Evolutionary conservation across 495 filamentous ascomycete genomes (phyloP).

Genomic region (Glarea lozoyensis): DNA sequence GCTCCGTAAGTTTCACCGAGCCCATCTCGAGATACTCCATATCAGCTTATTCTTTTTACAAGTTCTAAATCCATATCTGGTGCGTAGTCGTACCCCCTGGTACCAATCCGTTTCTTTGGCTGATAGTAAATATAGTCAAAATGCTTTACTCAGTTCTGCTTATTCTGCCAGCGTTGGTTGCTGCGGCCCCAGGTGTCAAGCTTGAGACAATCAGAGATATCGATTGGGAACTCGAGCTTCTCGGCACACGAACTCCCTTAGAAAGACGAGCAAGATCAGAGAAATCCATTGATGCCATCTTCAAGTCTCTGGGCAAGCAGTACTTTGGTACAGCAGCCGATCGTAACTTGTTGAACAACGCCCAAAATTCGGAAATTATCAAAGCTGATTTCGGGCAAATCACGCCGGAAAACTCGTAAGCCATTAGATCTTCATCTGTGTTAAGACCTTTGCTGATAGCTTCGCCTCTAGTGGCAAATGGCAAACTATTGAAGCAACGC

Average conservation of each 20-base stretch:
- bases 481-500: conserved; percentile 9
- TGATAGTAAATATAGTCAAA: no score
- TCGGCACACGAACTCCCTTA: neutral
- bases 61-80: no score
- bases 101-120: no score
- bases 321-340: conserved; percentile 52
- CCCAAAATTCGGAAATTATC: conserved; percentile 45
- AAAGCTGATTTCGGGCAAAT: conserved; percentile 52
- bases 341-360: conserved; percentile 38
- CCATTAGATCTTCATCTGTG: conserved; percentile 46
- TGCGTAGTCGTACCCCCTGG: no score
- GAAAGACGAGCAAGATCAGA: conserved; percentile 3
- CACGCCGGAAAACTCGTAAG: conserved; percentile 51
- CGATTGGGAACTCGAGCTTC: conserved; percentile 3
- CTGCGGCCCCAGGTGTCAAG: conserved; percentile 1
- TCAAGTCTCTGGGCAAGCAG: conserved; percentile 52
- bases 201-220: conserved; percentile 2
- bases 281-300: conserved; percentile 39
- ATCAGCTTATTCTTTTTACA: no score
- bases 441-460: neutral
- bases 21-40: no score
- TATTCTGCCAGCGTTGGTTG: no score
- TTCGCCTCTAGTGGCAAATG: neutral
- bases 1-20: no score
- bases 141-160: no score